Percentiles rank a stretch among this genome's conserved stretches.
Evolutionary conservation across 805 yeast genomes (phyloP).

Genomic region (Ogataea pignaliae): DNA sequence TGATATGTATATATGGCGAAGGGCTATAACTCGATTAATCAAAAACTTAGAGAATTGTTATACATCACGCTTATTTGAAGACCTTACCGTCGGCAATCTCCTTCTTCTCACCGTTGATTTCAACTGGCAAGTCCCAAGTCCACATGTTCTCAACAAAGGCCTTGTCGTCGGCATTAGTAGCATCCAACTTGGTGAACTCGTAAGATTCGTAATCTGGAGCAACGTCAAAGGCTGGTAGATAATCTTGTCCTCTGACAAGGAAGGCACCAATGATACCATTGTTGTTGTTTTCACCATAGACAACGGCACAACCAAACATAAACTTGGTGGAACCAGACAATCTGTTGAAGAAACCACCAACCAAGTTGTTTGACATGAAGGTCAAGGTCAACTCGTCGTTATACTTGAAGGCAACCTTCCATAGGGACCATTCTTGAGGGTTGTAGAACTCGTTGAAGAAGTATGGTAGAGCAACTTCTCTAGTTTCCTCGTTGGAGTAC

Average conservation of each 20-base stretch:
- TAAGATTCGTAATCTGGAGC: slow-evolving; percentile 99
- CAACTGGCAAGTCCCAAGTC: slow-evolving; percentile 97
- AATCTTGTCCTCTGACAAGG: slow-evolving; percentile 92
- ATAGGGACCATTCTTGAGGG: slow-evolving; percentile 89
- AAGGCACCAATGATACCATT: slow-evolving; percentile 96
- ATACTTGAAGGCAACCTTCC: slow-evolving; percentile 95
- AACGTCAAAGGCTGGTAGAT: slow-evolving; percentile 88
- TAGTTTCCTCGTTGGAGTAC: slow-evolving; percentile 96
- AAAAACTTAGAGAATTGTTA: not conserved
- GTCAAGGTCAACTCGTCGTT: slow-evolving; percentile 95
- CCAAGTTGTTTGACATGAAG: slow-evolving; percentile 96
- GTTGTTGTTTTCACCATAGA: slow-evolving; percentile 97
- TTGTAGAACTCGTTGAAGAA: slow-evolving; percentile 92
- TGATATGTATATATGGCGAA: no score
- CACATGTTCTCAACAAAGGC: slow-evolving; percentile 84
- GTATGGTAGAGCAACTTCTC: slow-evolving; percentile 92
- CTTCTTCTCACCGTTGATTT: slow-evolving; percentile 69
- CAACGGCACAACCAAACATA: slow-evolving; percentile 90
- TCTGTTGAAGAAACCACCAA: slow-evolving; percentile 98
- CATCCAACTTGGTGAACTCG: slow-evolving; percentile 76
- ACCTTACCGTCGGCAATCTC: slow-evolving; percentile 98
- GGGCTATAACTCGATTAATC: not conserved
- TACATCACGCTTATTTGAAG: slow-evolving; percentile 58
- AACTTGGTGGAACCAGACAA: slow-evolving; percentile 86
- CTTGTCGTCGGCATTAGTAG: slow-evolving; percentile 69